These are phyloP conservation scores for Trametes cinnabarina DNA, from an alignment of 768 basidiomycete species.

Conservation along the genomic window DNA sequence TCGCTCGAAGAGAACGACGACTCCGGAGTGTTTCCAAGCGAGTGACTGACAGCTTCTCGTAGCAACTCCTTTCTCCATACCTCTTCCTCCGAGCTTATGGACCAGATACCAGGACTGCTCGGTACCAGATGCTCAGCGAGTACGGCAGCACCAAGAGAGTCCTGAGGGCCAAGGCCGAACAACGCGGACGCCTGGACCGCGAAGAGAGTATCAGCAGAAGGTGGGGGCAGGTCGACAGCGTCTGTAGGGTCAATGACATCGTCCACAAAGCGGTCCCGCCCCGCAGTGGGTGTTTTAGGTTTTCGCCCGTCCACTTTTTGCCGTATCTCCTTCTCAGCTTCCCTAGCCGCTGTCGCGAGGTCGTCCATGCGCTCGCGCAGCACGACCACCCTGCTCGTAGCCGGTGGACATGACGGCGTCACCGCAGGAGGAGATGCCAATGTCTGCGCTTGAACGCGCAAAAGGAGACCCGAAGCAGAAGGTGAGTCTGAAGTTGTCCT, in stretches of 20 bases:
- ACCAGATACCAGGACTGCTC: slow-evolving; percentile 57
- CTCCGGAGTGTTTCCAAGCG: slow-evolving; percentile 55
- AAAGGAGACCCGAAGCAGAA: slow-evolving; percentile 41
- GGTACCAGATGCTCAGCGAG: slow-evolving; percentile 72
- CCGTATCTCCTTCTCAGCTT: slow-evolving; percentile 73
- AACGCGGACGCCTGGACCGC: slow-evolving; percentile 73
- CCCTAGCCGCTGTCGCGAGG: slow-evolving; percentile 64
- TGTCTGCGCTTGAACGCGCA: slow-evolving; percentile 29
- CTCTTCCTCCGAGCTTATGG: slow-evolving; percentile 54
- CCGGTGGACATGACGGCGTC: slow-evolving; percentile 28
- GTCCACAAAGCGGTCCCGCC: slow-evolving; percentile 40
- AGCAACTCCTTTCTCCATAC: slow-evolving; percentile 76
- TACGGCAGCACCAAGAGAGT: slow-evolving; percentile 73
- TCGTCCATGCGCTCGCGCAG: slow-evolving; percentile 81
- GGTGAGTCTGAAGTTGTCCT: slow-evolving; percentile 68
- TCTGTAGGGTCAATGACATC: slow-evolving; percentile 83
- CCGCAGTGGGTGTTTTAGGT: slow-evolving; percentile 41
- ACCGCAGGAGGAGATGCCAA: slow-evolving; percentile 39
- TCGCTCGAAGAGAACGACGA: slow-evolving; percentile 39
- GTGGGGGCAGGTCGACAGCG: slow-evolving; percentile 73
- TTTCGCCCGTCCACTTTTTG: slow-evolving; percentile 48
- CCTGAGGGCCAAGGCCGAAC: slow-evolving; percentile 69
- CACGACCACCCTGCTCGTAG: slow-evolving; percentile 57
- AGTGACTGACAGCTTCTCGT: slow-evolving; percentile 76
- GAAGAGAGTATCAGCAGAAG: slow-evolving; percentile 66